Evolutionary conservation across 1,284 basidiomycete genomes (phyloP).

Genomic region (Trametes hirsuta): DNA sequence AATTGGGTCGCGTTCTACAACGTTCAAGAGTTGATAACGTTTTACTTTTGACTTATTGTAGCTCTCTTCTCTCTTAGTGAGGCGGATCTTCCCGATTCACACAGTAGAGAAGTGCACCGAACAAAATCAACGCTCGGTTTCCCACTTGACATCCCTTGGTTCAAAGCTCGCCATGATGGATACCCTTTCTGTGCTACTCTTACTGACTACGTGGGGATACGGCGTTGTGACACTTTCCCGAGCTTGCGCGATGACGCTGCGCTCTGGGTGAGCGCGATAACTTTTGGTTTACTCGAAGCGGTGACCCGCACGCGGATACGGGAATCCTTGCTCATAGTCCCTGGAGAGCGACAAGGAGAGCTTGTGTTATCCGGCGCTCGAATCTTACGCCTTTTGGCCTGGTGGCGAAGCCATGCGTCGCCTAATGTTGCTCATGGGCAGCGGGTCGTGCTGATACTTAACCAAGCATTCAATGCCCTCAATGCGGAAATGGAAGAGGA

Average conservation of each 20-base stretch:
- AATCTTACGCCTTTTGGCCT: conserved; percentile 1
- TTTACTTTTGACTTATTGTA: too few species aligned
- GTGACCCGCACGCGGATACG: conserved; percentile 1
- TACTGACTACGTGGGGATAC: conserved; percentile 4
- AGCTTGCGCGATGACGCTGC: conserved; percentile 13
- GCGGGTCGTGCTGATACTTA: too few species aligned
- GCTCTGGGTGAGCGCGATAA: conserved; percentile 18
- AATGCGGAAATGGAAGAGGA: too few species aligned
- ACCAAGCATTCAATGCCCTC: too few species aligned
- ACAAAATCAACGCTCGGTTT: background rate
- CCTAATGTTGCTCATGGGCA: too few species aligned
- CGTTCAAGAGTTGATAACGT: too few species aligned
- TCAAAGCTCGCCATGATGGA: conserved; percentile 4
- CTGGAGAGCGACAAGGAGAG: background rate
- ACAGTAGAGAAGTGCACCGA: too few species aligned
- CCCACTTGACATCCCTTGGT: conserved; percentile 13
- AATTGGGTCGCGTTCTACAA: too few species aligned
- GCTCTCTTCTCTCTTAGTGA: too few species aligned
- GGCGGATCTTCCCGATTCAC: too few species aligned
- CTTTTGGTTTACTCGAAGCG: conserved; percentile 16
- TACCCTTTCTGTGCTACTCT: conserved; percentile 10
- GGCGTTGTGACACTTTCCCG: background rate
- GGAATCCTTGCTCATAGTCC: conserved; percentile 4
- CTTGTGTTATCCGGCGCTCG: conserved; percentile 3
- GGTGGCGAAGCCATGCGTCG: too few species aligned